Base-by-base conservation (phyloP, 2,329 filamentous ascomycete genomes). In the Beauveria scarabaeidicola region DNA sequence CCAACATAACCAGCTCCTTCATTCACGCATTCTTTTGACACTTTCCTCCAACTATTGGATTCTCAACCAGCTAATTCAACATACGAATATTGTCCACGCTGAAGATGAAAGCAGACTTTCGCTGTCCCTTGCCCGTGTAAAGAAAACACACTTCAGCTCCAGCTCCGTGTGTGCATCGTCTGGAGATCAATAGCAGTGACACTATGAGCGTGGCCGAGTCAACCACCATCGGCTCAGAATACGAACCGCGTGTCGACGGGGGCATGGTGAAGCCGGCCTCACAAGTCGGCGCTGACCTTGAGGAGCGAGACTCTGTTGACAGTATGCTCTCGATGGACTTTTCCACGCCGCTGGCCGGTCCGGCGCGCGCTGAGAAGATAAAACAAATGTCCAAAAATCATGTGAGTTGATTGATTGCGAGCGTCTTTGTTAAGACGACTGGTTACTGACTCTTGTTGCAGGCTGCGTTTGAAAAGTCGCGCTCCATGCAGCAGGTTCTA, bases 331-430 rank as follows among this genome's bases (percentile, higher is more conserved):
- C 72, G 13, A 70, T 75, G 57, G 71, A 74, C 66, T 75, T 75
- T 55, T 70, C 70, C n/a, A 70, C 72, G 25, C 73, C 73, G n/a
- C 69, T 75, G 1, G 68, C 69, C 4, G 73, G 72, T 40, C 64
- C 67, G 61, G 71, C 72, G 50, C 70, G 73, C 4, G 64, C 66
- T 3, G 70, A 73, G 58, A 67, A 70, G 52, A 70, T 75, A 58
- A 71, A 73, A 53, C 72, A 74, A 61, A 71, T 75, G 68, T 67
- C 70, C 40, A 72, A 71, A 54, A 73, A 72, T 41, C 73, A 75
- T 62, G 73, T 73, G 64, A 64, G 72, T 69, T 27, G 1, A n/a
- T 8, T 11, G 21, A 15, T 29, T 7, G 19, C 15, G 56, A 8
- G 6, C 15, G n/a, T 25, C 23, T 38, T 43, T 50, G 9, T 27